A percentile compares a stretch with the other conserved stretches of the same genome.
These are phyloP conservation scores for Lachnellula occidentalis DNA, from an alignment of 2,329 filamentous ascomycete genomes.

Conservation along the genomic window DNA sequence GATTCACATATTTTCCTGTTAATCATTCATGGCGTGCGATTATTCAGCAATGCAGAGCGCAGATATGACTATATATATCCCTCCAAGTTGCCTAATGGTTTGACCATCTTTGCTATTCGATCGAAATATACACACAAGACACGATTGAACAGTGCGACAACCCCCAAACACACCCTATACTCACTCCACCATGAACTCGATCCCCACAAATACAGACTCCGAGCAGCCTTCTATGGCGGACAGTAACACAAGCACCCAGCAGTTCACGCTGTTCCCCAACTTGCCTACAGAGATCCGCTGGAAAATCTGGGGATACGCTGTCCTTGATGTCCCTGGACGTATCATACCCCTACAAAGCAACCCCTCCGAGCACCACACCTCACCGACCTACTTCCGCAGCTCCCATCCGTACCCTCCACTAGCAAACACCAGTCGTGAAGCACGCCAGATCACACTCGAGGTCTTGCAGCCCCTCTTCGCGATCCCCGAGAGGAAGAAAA, in stretches of 20 bases:
- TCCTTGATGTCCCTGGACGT: neutral
- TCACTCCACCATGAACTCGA: too few species aligned
- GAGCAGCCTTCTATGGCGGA: neutral
- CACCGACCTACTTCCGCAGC: neutral
- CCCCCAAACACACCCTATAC: too few species aligned
- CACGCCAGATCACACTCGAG: neutral
- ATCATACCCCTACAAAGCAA: neutral
- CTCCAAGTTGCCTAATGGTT: too few species aligned
- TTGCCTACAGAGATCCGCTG: neutral
- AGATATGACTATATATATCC: too few species aligned
- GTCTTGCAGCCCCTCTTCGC: neutral
- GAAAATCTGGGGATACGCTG: neutral
- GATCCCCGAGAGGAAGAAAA: neutral
- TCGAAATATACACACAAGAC: too few species aligned
- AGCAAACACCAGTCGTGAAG: neutral
- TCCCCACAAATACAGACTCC: neutral
- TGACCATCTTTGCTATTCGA: too few species aligned
- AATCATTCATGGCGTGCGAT: too few species aligned
- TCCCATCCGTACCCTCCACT: neutral
- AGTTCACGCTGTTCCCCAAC: neutral
- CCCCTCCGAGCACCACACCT: neutral
- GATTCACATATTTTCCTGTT: too few species aligned
- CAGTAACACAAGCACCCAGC: neutral
- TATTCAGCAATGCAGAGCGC: too few species aligned
- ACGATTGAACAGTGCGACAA: too few species aligned